A percentile compares a stretch with the other conserved stretches of the same genome.
phyloP scores from a whole-genome alignment of 139 green algal species.

The Trebouxia sp. region DNA sequence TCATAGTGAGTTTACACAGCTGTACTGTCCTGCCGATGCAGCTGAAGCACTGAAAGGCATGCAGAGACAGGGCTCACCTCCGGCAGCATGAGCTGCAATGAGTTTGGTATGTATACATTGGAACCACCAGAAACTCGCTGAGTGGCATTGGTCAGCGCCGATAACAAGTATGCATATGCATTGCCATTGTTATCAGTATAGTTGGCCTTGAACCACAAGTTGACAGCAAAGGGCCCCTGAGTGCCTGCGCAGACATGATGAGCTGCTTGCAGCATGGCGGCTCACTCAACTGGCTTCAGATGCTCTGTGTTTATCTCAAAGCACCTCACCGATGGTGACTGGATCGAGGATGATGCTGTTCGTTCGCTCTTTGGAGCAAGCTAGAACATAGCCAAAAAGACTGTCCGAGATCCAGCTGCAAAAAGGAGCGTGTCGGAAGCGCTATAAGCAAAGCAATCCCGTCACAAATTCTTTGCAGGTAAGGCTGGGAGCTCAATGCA shows the following conservation, averaged over 20 bases:
- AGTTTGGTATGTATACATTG: neutral
- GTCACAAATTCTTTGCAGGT: too few species aligned
- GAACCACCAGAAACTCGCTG: neutral
- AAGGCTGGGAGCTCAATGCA: too few species aligned
- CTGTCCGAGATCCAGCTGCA: constrained; percentile 40
- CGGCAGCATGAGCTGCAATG: constrained; percentile 24
- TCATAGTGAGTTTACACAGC: too few species aligned
- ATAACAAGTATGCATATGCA: constrained; percentile 63
- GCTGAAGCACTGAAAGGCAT: neutral
- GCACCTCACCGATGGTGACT: constrained; percentile 40
- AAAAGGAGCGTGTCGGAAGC: too few species aligned
- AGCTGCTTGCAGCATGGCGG: neutral
- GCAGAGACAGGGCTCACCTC: neutral
- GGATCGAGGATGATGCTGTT: constrained; percentile 44
- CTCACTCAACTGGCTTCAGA: too few species aligned
- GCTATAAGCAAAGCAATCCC: too few species aligned
- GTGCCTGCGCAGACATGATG: constrained; percentile 25
- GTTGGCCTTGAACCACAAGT: constrained; percentile 61
- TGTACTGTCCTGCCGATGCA: too few species aligned
- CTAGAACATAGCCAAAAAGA: constrained; percentile 44
- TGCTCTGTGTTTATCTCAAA: too few species aligned
- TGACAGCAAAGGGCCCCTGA: constrained; percentile 57
- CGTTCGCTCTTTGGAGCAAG: constrained; percentile 18
- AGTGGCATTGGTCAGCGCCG: constrained; percentile 25
- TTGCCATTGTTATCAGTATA: constrained; percentile 8